A percentile compares a stretch with the other conserved stretches of the same genome.
Evolutionary conservation across 495 filamentous ascomycete genomes (phyloP).

Genomic region (Penicillium waksmanii): DNA sequence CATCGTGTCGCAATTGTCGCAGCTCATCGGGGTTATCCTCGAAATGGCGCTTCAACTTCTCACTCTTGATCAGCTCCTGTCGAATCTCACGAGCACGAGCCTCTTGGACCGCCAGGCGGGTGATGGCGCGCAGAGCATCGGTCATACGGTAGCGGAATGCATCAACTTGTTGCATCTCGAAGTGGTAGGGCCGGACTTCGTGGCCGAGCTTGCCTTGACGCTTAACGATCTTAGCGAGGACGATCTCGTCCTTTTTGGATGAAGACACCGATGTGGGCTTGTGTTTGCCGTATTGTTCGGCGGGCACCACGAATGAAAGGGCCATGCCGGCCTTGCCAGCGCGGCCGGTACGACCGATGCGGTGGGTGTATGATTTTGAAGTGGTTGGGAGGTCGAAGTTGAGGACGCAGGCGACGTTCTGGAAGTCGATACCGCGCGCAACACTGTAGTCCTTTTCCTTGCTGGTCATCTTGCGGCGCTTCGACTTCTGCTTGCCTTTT

Average conservation of each 20-base stretch:
- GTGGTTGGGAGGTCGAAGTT: slow-evolving; percentile 94
- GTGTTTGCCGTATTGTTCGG: slow-evolving; percentile 81
- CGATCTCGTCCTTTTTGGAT: slow-evolving; percentile 79
- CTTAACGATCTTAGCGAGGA: slow-evolving; percentile 72
- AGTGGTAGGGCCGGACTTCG: slow-evolving; percentile 84
- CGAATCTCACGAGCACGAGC: slow-evolving; percentile 84
- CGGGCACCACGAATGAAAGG: slow-evolving; percentile 88
- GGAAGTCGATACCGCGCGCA: slow-evolving; percentile 94
- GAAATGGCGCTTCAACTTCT: slow-evolving; percentile 93
- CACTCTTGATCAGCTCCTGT: slow-evolving; percentile 86
- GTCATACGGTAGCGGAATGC: slow-evolving; percentile 94
- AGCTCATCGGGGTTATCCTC: slow-evolving; percentile 95
- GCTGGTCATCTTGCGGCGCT: slow-evolving; percentile 62
- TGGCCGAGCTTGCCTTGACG: slow-evolving; percentile 73
- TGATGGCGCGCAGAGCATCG: slow-evolving; percentile 83
- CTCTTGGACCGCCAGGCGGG: slow-evolving; percentile 81
- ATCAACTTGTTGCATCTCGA: slow-evolving; percentile 92
- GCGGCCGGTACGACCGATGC: slow-evolving; percentile 90
- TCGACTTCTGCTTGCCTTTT: slow-evolving; percentile 40
- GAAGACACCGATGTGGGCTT: slow-evolving; percentile 76
- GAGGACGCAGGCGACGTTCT: slow-evolving; percentile 89
- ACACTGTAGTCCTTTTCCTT: slow-evolving; percentile 87
- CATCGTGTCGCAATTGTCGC: slow-evolving; percentile 85
- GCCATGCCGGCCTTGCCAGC: slow-evolving; percentile 91
- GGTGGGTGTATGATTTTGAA: slow-evolving; percentile 92